Base-by-base conservation (phyloP, 495 filamentous ascomycete species). In the Terfezia claveryi region DNA sequence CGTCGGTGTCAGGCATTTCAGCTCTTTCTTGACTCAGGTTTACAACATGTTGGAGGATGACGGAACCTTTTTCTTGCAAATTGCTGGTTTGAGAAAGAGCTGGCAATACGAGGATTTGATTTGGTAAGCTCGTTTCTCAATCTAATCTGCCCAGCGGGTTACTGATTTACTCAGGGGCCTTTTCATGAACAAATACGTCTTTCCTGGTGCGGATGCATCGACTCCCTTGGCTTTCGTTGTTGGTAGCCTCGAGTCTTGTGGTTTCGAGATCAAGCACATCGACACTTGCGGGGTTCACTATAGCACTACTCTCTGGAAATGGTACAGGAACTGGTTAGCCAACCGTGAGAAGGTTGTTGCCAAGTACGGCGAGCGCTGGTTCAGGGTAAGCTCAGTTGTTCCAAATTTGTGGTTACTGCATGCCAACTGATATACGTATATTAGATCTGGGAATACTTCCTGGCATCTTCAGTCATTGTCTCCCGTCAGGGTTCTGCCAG, bases 361-460 rank as follows among this genome's bases (percentile, higher is more conserved):
- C 56, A 96, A 95, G 75, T 98, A 96, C 67, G 91, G 91, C 59
- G 82, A 83, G 59, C 73, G 84, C 61, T 98, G 91, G 91, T 98
- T 87, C 76, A 80, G 88, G 69, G 87, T 93, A 76, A 74, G 83
- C 76, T 61, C 36, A 20, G 52, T 46, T 53, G 4, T 23, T 49
- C 37, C 53, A 5, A 56, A 60, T 20, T 10, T n/a, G 46, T 37
- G 23, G 16, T 23, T 46, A 14, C 11, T 51, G 8, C 37, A 36
- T 17, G 37, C 37, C 57, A 55, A 62, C 17, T n/a, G 10, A 7
- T 32, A 32, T 32, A 32, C 7, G 38, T 27, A 38, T 38, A 44
- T 14, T 58, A 94, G 87, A 92, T 96, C 68, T 98, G 91, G 91
- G 89, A 96, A 67, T 95, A 79, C 74, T 98, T 98, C 81, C 80